These are phyloP conservation scores for Oidiodendron maius DNA, from an alignment of 495 filamentous ascomycete genomes.

Conservation along the genomic window DNA sequence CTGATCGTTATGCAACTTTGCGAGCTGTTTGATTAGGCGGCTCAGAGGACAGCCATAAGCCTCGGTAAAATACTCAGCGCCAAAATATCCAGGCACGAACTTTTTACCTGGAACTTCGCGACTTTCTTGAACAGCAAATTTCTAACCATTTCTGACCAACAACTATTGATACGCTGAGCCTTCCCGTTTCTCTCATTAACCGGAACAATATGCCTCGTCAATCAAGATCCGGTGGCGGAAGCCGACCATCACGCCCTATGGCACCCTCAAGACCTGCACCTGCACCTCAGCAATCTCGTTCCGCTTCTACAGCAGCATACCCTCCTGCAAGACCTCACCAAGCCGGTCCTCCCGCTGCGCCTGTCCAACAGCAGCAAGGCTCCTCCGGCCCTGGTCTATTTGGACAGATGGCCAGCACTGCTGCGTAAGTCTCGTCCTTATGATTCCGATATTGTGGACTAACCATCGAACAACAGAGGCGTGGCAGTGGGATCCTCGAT, in stretches of 20 bases:
- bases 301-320: slow-evolving; percentile 60
- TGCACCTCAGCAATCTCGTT: slow-evolving; percentile 56
- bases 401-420: slow-evolving; percentile 82
- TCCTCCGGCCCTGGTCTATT: slow-evolving; percentile 69
- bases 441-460: background rate
- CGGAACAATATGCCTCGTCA: slow-evolving; percentile 67
- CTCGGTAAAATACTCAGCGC: too few relatives aligned
- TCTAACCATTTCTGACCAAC: too few relatives aligned
- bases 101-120: too few relatives aligned
- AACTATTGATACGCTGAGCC: too few relatives aligned
- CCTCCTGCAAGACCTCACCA: slow-evolving; percentile 37
- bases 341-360: slow-evolving; percentile 31
- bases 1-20: too few relatives aligned
- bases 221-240: slow-evolving; percentile 55
- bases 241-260: slow-evolving; percentile 61
- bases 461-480: slow-evolving; percentile 51
- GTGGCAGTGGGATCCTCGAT: slow-evolving; percentile 92
- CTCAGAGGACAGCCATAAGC: too few relatives aligned
- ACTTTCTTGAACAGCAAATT: too few relatives aligned
- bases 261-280: slow-evolving; percentile 54
- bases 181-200: slow-evolving; percentile 13
- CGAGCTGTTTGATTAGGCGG: too few relatives aligned
- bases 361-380: slow-evolving; percentile 25
- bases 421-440: slow-evolving; percentile 53
- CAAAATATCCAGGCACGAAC: too few relatives aligned